These are phyloP conservation scores for Clavaria fumosa DNA, from an alignment of 768 basidiomycete genomes.

Conservation along the genomic window DNA sequence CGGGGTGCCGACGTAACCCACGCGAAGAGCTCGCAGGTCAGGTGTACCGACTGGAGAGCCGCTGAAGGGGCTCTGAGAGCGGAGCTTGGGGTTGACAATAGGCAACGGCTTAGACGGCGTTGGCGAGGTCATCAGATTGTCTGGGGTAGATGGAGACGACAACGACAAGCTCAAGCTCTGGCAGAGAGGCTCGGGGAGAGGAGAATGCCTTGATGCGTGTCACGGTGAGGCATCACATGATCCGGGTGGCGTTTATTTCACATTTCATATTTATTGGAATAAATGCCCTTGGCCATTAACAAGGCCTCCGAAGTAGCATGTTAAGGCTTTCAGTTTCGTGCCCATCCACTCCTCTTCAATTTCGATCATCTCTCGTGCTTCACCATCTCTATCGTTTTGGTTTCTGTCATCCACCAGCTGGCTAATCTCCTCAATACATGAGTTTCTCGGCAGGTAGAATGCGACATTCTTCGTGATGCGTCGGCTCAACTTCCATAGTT, in stretches of 20 bases:
- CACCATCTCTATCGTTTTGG: constrained; percentile 5
- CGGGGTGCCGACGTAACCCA: constrained; percentile 42
- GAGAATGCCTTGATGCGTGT: no score
- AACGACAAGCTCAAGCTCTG: no score
- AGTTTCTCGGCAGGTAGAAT: constrained; percentile 80
- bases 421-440: constrained; percentile 56
- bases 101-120: constrained; percentile 42
- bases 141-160: not conserved
- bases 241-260: no score
- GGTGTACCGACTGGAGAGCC: constrained; percentile 40
- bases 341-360: constrained; percentile 98
- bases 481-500: constrained; percentile 64
- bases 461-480: constrained; percentile 71
- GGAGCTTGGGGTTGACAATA: constrained; percentile 24
- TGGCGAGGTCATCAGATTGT: constrained; percentile 24
- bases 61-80: constrained; percentile 11
- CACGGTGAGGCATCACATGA: no score
- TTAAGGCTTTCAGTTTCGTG: constrained; percentile 81
- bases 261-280: no score
- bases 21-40: constrained; percentile 46
- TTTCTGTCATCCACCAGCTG: constrained; percentile 16
- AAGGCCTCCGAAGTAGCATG: constrained; percentile 86
- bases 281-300: constrained; percentile 49
- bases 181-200: no score
- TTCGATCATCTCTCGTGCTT: constrained; percentile 47